phyloP scores from a whole-genome alignment of 139 green algal genomes.

The Picochlorum sp. region DNA sequence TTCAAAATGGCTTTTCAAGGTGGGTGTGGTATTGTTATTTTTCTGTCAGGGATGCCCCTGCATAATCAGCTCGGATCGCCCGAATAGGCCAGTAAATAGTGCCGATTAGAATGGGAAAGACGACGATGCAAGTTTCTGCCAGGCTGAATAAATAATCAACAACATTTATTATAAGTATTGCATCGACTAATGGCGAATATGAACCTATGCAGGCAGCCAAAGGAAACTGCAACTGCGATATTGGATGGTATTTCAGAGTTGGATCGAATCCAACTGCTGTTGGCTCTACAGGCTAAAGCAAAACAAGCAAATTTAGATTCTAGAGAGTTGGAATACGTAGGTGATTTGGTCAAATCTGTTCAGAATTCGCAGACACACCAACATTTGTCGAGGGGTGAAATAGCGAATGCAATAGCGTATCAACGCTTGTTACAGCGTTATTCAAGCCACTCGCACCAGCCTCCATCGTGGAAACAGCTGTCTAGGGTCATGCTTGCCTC shows the following conservation, averaged over 20 bases:
- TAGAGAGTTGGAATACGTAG: conserved; percentile 11
- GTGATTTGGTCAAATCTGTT: conserved; percentile 14
- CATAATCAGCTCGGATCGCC: no score
- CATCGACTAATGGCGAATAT: no score
- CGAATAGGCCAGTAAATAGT: no score
- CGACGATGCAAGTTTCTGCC: no score
- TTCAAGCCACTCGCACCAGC: background rate
- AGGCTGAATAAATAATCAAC: no score
- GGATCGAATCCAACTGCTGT: conserved; percentile 23
- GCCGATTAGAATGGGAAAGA: no score
- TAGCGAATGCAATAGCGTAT: conserved; percentile 16
- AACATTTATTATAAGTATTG: no score
- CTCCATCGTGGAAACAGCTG: conserved; percentile 13
- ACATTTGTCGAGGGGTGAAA: conserved; percentile 6
- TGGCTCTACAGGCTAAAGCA: conserved; percentile 13
- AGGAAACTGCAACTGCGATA: conserved; percentile 14
- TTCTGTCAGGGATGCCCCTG: no score
- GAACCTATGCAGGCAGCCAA: background rate
- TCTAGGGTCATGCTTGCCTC: conserved; percentile 16
- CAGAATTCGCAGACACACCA: background rate
- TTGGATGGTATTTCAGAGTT: conserved; percentile 8
- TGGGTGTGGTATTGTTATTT: no score
- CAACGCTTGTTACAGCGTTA: conserved; percentile 11
- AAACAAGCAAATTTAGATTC: background rate
- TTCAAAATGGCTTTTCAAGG: no score